Base-by-base conservation (phyloP, 495 filamentous ascomycete genomes). In the Penicillium chermesinum region DNA sequence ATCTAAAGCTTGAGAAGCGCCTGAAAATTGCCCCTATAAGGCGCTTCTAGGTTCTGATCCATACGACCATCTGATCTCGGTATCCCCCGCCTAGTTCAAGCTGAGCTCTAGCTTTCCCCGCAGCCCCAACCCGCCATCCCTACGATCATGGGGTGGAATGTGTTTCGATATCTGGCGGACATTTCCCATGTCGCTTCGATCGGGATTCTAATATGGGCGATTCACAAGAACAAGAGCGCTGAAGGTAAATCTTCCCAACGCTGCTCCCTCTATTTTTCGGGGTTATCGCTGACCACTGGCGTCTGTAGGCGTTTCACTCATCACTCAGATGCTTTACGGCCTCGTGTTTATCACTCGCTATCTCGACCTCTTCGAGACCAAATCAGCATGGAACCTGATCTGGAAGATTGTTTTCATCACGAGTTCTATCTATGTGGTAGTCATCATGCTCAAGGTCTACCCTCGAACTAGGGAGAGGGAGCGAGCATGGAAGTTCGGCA, bases 291-390 rank as follows among this genome's bases (percentile, higher is more conserved):
- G 41, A 69, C 47, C 32, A 7, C 3, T 22, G 47, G 18, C 21
- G 37, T 46, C 38, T 25, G 30, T 54, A 90, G 87, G 91, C 52
- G 82, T 97, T 43, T 96, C 91, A n/a, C 81, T 96, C 53, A 85
- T 98, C 49, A 96, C 91, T 0, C 93, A 98, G 66, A 72, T 81
- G 36, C 82, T 98, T 55, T 98, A 98, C 70, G 78, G 81, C 21
- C 52, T 83, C 46, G 91, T 98, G 32, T 98, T 96, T 70, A 62
- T 86, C 45, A 82, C 87, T 10, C 82, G 94, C 39, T 97, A 98
- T 67, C 79, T 90, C 20, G 88, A 96, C 61, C 70, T 97, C 49
- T 85, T 96, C 58, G 59, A 55, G 35, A 49, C 54, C 4, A 49
- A 54, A 5, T 62, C 25, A 5, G 20, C 56, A 3, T 65, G 53